Evolutionary conservation across 345 rosid genomes (phyloP), one percentile per base, ranked within the genome.

Genomic region (Populus deltoides): DNA sequence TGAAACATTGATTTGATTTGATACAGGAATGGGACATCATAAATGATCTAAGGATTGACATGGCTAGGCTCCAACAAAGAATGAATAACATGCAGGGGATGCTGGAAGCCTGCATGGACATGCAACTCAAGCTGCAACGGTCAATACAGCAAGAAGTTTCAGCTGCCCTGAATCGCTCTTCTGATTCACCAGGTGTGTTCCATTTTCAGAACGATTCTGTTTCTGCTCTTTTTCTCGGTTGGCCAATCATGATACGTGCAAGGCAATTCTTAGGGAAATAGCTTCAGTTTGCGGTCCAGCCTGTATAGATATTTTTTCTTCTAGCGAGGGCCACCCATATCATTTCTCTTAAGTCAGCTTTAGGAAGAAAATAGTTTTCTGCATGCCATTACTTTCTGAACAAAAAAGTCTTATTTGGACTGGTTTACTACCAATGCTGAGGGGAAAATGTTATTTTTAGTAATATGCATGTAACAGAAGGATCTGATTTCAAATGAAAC

Each of bases 21-120:
- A 53, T 74, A 76, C 88, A 95, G 99, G 97, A 93, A 47, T 93
- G 96, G 93, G 98, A 93, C 59, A 84, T 88, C 70, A 70, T 92
- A 74, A 95, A 85, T 72, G 98, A 93, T 82, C 70, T 95, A 88
- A 88, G 99, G 87, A 71, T 90, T 74, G 99, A 93, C 87, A 92
- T 95, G 99, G 92, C 89, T 22, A 87, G 97, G 85, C 83, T 95
- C 71, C 98, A 95, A 71, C 99, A 95, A 66, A 90, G 97, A 88
- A 93, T 95, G 98, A 92, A 90, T 82, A 91, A 83, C 84, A 81
- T 95, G 89, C 98, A 95, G 85, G 85, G 94, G 80, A 93, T 91
- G 94, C 84, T 95, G 75, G 98, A 91, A 86, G 87, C 98, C 66
- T 95, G 99, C 86, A 95, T 95, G 99, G 98, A 95, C 78, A 95